Conservation (phyloP, 2,329 filamentous ascomycete genomes). For the Fusarium brachygibbosum region DNA sequence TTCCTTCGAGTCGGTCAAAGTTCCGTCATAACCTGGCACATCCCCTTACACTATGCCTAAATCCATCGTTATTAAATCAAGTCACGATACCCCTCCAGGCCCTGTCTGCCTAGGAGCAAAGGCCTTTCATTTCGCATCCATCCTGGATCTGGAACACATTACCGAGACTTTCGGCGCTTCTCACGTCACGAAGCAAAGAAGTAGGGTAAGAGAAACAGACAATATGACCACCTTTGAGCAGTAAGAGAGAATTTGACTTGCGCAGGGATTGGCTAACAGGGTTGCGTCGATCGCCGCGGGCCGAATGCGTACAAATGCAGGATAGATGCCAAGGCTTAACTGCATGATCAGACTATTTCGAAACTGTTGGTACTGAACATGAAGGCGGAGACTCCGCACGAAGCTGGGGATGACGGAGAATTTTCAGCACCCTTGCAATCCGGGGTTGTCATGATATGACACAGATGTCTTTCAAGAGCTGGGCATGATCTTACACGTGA, state of each 20-base stretch:
- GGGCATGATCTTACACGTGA: not conserved
- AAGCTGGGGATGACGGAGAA: not conserved
- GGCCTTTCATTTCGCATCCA: not conserved
- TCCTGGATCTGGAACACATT: not conserved
- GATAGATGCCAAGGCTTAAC: conserved; percentile 4
- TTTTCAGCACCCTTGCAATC: conserved; percentile 6
- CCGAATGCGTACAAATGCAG: conserved; percentile 11
- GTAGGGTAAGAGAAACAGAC: not conserved
- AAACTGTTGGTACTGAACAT: not conserved
- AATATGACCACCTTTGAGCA: not conserved
- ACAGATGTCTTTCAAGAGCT: not conserved
- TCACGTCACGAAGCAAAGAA: not conserved
- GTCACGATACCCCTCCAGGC: not conserved
- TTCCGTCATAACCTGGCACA: not conserved
- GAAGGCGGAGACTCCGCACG: conserved; percentile 23
- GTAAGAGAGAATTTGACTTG: not conserved
- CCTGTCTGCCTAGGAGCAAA: not conserved
- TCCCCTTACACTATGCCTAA: not conserved
- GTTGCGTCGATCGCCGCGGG: not conserved
- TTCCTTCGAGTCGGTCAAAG: no score
- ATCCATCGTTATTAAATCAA: not conserved
- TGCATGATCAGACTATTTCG: not conserved
- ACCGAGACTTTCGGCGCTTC: not conserved
- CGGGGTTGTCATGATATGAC: not conserved
- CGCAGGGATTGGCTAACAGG: not conserved